Percentiles rank a stretch among this genome's conserved stretches.
These are phyloP conservation scores for Hypoxylon sp. DNA, from an alignment of 2,329 filamentous ascomycete genomes.

Conservation along the genomic window DNA sequence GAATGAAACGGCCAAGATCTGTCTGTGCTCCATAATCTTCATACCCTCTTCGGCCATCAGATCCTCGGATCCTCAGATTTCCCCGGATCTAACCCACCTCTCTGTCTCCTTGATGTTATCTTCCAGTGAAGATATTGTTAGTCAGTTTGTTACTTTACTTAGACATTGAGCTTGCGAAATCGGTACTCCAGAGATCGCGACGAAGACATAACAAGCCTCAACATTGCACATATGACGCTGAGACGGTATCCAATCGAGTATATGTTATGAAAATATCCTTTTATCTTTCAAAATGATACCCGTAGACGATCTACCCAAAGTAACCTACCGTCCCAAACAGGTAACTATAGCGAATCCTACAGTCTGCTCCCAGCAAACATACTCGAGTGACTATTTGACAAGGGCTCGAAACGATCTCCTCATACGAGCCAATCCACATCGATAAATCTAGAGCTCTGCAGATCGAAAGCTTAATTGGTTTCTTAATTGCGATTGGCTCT, in stretches of 20 bases:
- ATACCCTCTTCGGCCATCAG: background rate
- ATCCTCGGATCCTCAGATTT: constrained; percentile 20
- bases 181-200: background rate
- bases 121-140: background rate
- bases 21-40: constrained; percentile 23
- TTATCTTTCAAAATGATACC: background rate
- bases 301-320: background rate
- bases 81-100: background rate
- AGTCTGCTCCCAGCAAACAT: constrained; percentile 4
- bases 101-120: background rate
- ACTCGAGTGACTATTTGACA: constrained; percentile 12
- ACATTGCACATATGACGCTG: background rate
- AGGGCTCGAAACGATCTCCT: constrained; percentile 35
- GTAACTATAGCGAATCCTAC: constrained; percentile 35
- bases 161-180: background rate
- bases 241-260: background rate
- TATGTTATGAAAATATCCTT: background rate
- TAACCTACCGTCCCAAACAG: constrained; percentile 9
- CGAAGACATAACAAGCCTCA: background rate
- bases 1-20: constrained; percentile 33
- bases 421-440: constrained; percentile 15
- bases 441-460: constrained; percentile 14
- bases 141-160: background rate
- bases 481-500: constrained; percentile 43
- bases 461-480: constrained; percentile 27